Evolutionary conservation across 805 yeast genomes (phyloP), one percentile per base, ranked within the genome.

Genomic region (Wickerhamiella allomyrinae): DNA sequence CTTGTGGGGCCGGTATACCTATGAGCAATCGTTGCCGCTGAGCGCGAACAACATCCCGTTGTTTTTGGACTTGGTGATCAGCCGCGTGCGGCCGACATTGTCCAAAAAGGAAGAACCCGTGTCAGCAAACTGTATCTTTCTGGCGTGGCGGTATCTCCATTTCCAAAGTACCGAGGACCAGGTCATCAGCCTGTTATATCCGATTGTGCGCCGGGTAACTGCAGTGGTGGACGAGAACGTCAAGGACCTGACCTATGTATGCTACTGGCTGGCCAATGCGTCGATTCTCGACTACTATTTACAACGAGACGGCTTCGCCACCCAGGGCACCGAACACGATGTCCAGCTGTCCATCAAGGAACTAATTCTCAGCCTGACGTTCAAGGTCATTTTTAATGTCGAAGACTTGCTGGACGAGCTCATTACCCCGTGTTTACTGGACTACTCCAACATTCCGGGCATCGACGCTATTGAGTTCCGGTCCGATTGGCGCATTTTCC

Each of bases 231-330:
- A 54, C 31, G 58, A 58, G 37, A 49, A 48, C 17, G 10, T 22
- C 7, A 55, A 57, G 14, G 70, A 67, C 42, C 52, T 66, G 45
- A 62, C 66, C n/a, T 59, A 50, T 41, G 39, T 62, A 47, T 79
- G 94, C 40, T 89, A 85, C 57, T 91, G 97, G 97, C 70, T 91
- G 29, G 77, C 94, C 4, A 79, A 81, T 20, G 57, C 81, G 36
- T 81, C 82, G 45, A 77, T 82, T 49, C 62, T 89, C 40, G 77
- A 79, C 53, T 89, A 80, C 58, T 89, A 84, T 59, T 56, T 89
- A 25, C 65, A 74, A 34, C 75, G 81, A 46, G 91, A 80, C 53
- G 59, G 63, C 0, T 31, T 31, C 10, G 34, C 34, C 21, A 41
- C 43, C 10, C 48, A 40, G 15, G 59, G 56, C 17, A 57, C 66